Conservation (phyloP, 2,329 filamentous ascomycete species). For the Phialemoniopsis sp. region DNA sequence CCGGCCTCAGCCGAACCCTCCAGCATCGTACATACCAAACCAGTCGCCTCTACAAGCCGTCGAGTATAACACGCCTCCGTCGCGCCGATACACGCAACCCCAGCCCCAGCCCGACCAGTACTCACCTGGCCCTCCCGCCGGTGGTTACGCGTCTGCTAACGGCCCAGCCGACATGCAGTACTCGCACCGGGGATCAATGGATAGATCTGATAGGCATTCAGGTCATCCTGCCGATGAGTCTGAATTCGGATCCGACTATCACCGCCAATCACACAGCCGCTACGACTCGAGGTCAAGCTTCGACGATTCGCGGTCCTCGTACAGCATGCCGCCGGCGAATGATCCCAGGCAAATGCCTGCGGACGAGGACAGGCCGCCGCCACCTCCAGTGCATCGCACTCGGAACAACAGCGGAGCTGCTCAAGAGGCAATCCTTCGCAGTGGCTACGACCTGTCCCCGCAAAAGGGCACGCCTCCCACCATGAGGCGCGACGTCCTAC, state of each 20-base stretch:
- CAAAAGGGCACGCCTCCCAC: slow-evolving; percentile 36
- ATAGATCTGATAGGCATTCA: slow-evolving; percentile 28
- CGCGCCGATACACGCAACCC: slow-evolving; percentile 22
- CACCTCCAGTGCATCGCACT: slow-evolving; percentile 50
- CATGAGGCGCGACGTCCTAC: slow-evolving; percentile 56
- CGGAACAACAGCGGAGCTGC: slow-evolving; percentile 38
- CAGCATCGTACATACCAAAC: slow-evolving; percentile 36
- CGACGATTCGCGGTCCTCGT: slow-evolving; percentile 13
- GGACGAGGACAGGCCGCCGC: slow-evolving; percentile 46
- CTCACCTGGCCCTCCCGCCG: slow-evolving; percentile 4
- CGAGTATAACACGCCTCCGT: slow-evolving; percentile 42
- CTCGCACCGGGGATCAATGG: slow-evolving; percentile 20
- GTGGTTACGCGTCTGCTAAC: slow-evolving; percentile 9
- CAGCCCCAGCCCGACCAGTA: slow-evolving; percentile 24
- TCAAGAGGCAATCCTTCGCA: slow-evolving; percentile 35
- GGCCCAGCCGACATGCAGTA: slow-evolving; percentile 11
- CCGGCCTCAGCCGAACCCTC: slow-evolving; percentile 38
- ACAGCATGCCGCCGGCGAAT: slow-evolving; percentile 23
- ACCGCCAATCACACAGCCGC: slow-evolving; percentile 31
- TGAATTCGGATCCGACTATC: slow-evolving; percentile 27
- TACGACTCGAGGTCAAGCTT: slow-evolving; percentile 30
- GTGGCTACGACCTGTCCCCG: slow-evolving; percentile 30
- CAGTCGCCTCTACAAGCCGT: slow-evolving; percentile 49
- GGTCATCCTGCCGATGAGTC: slow-evolving; percentile 30
- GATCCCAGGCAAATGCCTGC: slow-evolving; percentile 26